Base-by-base conservation (phyloP, 2,329 filamentous ascomycete species). In the Magnaporthales sp. region DNA sequence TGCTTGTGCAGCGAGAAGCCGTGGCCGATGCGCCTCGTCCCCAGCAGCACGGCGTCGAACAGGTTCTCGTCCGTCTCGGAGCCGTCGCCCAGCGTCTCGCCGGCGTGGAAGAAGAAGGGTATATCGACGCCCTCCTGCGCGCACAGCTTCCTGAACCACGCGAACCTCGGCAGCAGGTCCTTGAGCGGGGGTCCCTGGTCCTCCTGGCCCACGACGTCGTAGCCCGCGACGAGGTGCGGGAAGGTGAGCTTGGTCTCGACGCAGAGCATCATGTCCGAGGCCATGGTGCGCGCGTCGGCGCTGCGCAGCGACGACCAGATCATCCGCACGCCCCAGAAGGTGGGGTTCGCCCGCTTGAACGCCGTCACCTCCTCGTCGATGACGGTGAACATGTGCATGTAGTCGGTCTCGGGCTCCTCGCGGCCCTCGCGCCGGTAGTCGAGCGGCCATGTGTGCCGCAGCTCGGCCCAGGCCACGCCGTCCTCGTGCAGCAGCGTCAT, bases 61-160 rank as follows among this genome's bases (percentile, higher is more conserved):
- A 98, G 84, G 76, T 97, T 97, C 68, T 79, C 73, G 73, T 97
- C 93, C 0, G 90, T 89, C 24, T 82, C 83, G 71, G 88, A 89
- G 30, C 92, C 93, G 68, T 82, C 79, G 27, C 92, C 92, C 0
- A 96, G 86, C 38, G 88, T 92, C 78, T 97, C 93, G 70, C 93
- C 94, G 0, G 94, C 93, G 75, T 97, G 93, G 80, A 98, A 96
- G 81, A 96, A 96, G 80, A 97, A 97, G 0, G 94, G 94, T 10
- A 99, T 88, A 64, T 92, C 87, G 51, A 97, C 54, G 2, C 85
- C 87, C 73, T 92, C 89, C 73, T 91, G 84, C 0, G 86, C 85
- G 75, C 93, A 97, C 72, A 90, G 86, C 76, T 94, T 93, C 70
- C 89, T 89, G 83, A 98, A 97, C 92, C 92, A 97, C 77, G 97